Evolutionary conservation across 2,329 filamentous ascomycete species (phyloP).

Genomic region (Knufia fluminis): DNA sequence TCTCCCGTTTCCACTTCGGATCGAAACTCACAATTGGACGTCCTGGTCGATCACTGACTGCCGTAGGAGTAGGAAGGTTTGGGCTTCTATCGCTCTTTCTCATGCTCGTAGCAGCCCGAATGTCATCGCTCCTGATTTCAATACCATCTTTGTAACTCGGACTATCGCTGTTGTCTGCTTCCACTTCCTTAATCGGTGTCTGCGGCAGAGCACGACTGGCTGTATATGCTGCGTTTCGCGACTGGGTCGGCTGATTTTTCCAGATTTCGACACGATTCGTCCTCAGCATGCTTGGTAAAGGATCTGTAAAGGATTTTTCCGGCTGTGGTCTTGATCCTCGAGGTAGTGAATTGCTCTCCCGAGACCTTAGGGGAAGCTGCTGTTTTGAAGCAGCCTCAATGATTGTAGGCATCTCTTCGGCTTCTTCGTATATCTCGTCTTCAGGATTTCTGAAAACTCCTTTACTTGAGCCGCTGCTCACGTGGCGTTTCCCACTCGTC

Average conservation of each 20-base stretch:
- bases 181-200: constrained; percentile 20
- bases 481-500: constrained; percentile 24
- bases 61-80: constrained; percentile 77
- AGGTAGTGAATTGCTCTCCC: constrained; percentile 55
- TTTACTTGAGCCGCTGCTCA: constrained; percentile 34
- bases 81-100: constrained; percentile 74
- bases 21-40: constrained; percentile 97
- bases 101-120: constrained; percentile 84
- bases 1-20: constrained; percentile 56
- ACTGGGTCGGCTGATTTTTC: constrained; percentile 73
- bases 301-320: constrained; percentile 27
- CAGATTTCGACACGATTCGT: constrained; percentile 63
- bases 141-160: constrained; percentile 62
- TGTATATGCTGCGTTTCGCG: constrained; percentile 70
- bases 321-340: constrained; percentile 34
- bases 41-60: constrained; percentile 81
- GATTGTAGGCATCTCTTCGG: constrained; percentile 41
- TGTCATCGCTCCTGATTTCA: constrained; percentile 78
- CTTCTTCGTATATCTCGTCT: constrained; percentile 75
- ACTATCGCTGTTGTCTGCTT: constrained; percentile 35
- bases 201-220: constrained; percentile 46
- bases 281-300: constrained; percentile 34
- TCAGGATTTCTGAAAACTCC: constrained; percentile 50
- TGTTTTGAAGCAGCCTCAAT: neutral
- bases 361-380: constrained; percentile 45